phyloP scores from a whole-genome alignment of 257 asterid species.

The Vinca minor region DNA sequence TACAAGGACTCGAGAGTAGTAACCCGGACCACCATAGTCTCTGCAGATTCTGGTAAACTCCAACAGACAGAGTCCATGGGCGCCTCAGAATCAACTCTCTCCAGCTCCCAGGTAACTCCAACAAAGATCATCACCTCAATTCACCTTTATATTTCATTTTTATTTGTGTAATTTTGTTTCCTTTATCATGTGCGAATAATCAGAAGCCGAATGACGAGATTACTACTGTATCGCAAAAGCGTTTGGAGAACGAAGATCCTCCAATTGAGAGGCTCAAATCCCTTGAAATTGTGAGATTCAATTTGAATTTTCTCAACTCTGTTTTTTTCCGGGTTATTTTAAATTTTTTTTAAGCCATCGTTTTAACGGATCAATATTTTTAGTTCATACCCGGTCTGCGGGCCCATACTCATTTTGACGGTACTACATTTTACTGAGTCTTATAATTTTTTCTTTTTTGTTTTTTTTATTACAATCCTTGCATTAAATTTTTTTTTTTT shows the following conservation, averaged over 20 bases:
- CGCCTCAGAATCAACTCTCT: slow-evolving; percentile 73
- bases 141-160: neutral
- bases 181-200: slow-evolving; percentile 1
- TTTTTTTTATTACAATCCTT: too few relatives aligned
- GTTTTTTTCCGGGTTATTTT: neutral
- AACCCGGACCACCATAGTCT: too few relatives aligned
- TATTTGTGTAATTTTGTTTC: too few relatives aligned
- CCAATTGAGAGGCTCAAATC: slow-evolving; percentile 66
- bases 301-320: neutral
- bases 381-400: too few relatives aligned
- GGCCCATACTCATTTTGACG: too few relatives aligned
- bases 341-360: too few relatives aligned
- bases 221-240: slow-evolving; percentile 84
- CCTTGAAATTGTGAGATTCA: slow-evolving; percentile 55
- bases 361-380: too few relatives aligned
- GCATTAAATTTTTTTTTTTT: too few relatives aligned
- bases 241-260: slow-evolving; percentile 58
- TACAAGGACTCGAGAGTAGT: too few relatives aligned
- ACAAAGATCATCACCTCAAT: neutral
- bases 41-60: neutral
- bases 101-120: slow-evolving; percentile 44
- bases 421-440: too few relatives aligned
- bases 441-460: too few relatives aligned
- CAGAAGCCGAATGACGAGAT: slow-evolving; percentile 55
- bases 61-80: slow-evolving; percentile 52